Evolutionary conservation across 2,329 filamentous ascomycete species (phyloP).

Genomic region (Neofusicoccum laricinum): DNA sequence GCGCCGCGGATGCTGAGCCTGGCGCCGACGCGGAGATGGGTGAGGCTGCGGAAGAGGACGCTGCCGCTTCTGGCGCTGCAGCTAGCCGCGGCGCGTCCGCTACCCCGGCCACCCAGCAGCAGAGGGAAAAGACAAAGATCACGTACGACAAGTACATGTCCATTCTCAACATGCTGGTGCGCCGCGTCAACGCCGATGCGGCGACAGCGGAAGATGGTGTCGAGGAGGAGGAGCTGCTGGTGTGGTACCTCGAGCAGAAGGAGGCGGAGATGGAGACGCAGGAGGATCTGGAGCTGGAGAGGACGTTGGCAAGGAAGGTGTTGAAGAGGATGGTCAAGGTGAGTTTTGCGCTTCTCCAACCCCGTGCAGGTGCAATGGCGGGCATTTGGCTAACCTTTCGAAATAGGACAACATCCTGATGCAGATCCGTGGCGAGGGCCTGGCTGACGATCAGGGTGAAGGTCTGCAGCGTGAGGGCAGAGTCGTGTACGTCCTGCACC

Average conservation of each 20-base stretch:
- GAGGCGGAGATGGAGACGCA: slow-evolving; percentile 78
- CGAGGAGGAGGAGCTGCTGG: slow-evolving; percentile 73
- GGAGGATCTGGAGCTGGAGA: slow-evolving; percentile 77
- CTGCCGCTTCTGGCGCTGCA: slow-evolving; percentile 22
- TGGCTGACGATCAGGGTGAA: slow-evolving; percentile 74
- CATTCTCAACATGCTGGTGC: slow-evolving; percentile 83
- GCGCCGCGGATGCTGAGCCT: slow-evolving; percentile 50
- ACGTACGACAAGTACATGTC: slow-evolving; percentile 92
- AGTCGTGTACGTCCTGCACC: slow-evolving; percentile 85
- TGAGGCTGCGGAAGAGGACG: slow-evolving; percentile 35
- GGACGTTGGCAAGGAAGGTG: slow-evolving; percentile 74
- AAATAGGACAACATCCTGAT: slow-evolving; percentile 58
- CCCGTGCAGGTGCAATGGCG: background rate
- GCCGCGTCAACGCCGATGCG: slow-evolving; percentile 81
- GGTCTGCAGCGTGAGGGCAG: slow-evolving; percentile 49
- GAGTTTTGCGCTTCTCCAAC: slow-evolving; percentile 34
- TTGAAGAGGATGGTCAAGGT: slow-evolving; percentile 96
- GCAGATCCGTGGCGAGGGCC: slow-evolving; percentile 73
- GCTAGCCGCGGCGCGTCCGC: slow-evolving; percentile 41
- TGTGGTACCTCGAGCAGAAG: slow-evolving; percentile 91
- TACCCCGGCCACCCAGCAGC: slow-evolving; percentile 20
- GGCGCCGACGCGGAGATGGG: slow-evolving; percentile 35
- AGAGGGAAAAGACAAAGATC: slow-evolving; percentile 73
- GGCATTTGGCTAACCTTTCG: slow-evolving; percentile 21
- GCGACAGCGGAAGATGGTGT: slow-evolving; percentile 73